Evolutionary conservation across 345 rosid species (phyloP).

Genomic region (Bruguiera sexangula): DNA sequence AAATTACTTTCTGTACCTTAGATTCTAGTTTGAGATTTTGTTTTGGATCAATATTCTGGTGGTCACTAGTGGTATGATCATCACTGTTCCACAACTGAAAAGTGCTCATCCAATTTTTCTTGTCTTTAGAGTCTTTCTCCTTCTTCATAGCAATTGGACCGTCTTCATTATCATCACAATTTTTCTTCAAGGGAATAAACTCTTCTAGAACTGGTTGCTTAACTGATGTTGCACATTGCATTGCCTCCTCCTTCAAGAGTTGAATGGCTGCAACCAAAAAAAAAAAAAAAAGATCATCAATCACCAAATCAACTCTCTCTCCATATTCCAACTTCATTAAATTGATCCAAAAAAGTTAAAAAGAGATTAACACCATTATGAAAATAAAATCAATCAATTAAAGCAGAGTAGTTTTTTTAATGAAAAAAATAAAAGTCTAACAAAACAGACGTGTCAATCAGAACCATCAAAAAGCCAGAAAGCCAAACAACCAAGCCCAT

Average conservation of each 20-base stretch:
- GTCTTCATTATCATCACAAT: conserved; percentile 16
- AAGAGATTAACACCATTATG: background rate
- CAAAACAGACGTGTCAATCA: too few species aligned
- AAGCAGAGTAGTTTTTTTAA: background rate
- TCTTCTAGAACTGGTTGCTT: conserved; percentile 63
- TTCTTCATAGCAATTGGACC: conserved; percentile 10
- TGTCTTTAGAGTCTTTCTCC: conserved; percentile 48
- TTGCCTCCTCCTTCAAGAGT: conserved; percentile 47
- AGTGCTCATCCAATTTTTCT: conserved; percentile 67
- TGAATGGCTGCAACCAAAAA: conserved; percentile 53
- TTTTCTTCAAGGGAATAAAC: conserved; percentile 60
- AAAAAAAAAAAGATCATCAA: background rate
- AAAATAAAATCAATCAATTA: background rate
- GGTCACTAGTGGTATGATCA: conserved; percentile 18
- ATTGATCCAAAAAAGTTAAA: background rate
- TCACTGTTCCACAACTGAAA: conserved; percentile 61
- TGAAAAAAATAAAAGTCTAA: background rate
- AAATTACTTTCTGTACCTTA: conserved; percentile 31
- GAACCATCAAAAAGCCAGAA: too few species aligned
- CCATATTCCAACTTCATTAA: background rate
- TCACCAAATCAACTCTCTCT: background rate
- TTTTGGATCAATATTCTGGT: conserved; percentile 26
- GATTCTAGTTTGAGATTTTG: conserved; percentile 36
- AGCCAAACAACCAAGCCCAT: too few species aligned
- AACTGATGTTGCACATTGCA: conserved; percentile 35